Evolutionary conservation across 2,329 filamentous ascomycete species (phyloP), one percentile per base, ranked within the genome.

Genomic region (Phaeosphaeria sp.): DNA sequence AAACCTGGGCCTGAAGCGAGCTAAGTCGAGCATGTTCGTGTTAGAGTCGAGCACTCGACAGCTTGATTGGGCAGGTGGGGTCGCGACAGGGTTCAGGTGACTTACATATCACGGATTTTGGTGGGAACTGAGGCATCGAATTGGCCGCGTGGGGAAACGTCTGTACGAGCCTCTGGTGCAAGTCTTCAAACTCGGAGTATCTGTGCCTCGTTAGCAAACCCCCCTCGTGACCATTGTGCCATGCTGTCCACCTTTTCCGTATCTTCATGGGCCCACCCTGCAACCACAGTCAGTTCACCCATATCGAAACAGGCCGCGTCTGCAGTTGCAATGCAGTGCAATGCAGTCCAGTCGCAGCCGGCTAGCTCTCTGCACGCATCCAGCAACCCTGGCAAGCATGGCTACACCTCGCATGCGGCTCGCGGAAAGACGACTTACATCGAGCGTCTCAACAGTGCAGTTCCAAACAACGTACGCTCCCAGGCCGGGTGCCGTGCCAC

Each of bases 381-480:
- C 54, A 50, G 30, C 30, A 46, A 42, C 46, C 50, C 55, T 44
- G n/a, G 46, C 2, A 10, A 23, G 41, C 52, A 58, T 44, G 18
- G 21, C 10, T 44, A 10, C 18, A 21, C 56, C 53, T 58, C 30
- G 46, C 52, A 58, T 66, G 63, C 60, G 59, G 61, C 58, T 64
- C 62, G 50, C 57, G 55, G 60, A 52, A 36, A n/a, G n/a, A n/a
- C n/a, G 55, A 84, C 87, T 75, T 74, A 93, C 92, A 77, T 88
- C 90, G 50, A 98, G 80, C 3, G 93, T 97, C 75, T 95, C 89
- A 46, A 99, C 91, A 48, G 85, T 87, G 70, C 95, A 93, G 73
- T 92, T 95, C 91, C 92, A 99, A 7, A 97, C 93, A 1, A 97
- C 92, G 79, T 98, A 99, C 1, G 93, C 91, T n/a, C 94, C 94